Percentiles rank a stretch among this genome's conserved stretches.
Conservation (phyloP, 23 red algal genomes). For the Agarophyton chilense region DNA sequence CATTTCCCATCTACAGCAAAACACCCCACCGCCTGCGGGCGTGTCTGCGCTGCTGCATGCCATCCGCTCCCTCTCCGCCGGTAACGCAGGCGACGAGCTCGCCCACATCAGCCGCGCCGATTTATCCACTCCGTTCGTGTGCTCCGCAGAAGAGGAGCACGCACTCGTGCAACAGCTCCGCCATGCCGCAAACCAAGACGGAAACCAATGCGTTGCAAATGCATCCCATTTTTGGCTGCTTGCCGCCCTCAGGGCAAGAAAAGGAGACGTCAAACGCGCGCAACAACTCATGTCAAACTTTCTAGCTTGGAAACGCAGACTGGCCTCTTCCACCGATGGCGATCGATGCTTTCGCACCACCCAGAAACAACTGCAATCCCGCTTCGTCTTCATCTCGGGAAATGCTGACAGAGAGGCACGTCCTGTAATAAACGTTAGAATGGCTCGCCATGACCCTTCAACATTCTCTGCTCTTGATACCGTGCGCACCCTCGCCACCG, state of each 20-base stretch:
- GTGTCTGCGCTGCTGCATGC: neutral
- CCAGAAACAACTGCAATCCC: constrained; percentile 5
- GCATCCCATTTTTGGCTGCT: constrained; percentile 40
- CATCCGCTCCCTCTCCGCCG: neutral
- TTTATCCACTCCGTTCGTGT: constrained; percentile 31
- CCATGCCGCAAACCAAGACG: neutral
- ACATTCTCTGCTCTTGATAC: constrained; percentile 36
- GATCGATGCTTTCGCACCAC: neutral
- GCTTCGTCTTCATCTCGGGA: constrained; percentile 21
- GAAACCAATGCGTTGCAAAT: neutral
- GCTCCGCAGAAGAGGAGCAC: constrained; percentile 1
- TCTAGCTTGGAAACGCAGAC: neutral
- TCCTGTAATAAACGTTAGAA: constrained; percentile 31
- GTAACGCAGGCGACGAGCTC: neutral
- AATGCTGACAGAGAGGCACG: constrained; percentile 4
- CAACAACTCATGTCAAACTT: constrained; percentile 23
- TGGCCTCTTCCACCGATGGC: neutral
- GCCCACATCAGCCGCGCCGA: constrained; percentile 11
- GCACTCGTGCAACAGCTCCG: neutral
- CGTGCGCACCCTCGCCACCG: constrained; percentile 13
- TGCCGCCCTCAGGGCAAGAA: constrained; percentile 20
- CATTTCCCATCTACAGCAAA: neutral
- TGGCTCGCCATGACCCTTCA: constrained; percentile 12
- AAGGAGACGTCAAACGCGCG: constrained; percentile 36
- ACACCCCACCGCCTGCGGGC: neutral